Conservation (phyloP, 1,139 yeast species). For the Dujonia santamariae region DNA sequence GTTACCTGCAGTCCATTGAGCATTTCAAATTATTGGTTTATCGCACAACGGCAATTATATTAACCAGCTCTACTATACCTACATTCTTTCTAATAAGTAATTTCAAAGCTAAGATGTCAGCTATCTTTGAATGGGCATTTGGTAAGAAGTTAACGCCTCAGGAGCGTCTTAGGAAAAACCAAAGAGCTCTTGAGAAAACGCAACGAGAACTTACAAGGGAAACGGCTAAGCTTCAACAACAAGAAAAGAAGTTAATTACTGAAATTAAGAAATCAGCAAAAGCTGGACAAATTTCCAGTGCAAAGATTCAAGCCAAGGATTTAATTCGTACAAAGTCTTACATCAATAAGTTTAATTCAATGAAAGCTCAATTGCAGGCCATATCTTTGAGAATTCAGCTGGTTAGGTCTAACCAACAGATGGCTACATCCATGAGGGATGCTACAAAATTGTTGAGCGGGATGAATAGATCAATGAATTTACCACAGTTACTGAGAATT, state of each 20-base stretch:
- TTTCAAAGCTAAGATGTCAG: no score
- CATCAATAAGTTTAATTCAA: slow-evolving; percentile 82
- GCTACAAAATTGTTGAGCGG: slow-evolving; percentile 86
- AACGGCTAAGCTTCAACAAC: slow-evolving; percentile 77
- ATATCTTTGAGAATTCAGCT: slow-evolving; percentile 86
- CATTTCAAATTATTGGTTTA: no score
- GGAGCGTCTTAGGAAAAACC: slow-evolving; percentile 91
- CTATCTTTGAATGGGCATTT: slow-evolving; percentile 89
- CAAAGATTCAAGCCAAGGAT: slow-evolving; percentile 94
- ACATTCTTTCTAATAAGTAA: no score
- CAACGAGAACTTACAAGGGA: slow-evolving; percentile 92
- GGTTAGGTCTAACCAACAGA: slow-evolving; percentile 89
- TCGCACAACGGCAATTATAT: no score
- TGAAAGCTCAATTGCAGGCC: slow-evolving; percentile 95
- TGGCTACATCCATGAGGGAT: slow-evolving; percentile 93
- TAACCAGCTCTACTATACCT: not conserved
- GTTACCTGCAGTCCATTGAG: no score
- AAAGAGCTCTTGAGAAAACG: slow-evolving; percentile 88
- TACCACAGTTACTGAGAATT: slow-evolving; percentile 83
- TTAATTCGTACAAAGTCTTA: slow-evolving; percentile 81
- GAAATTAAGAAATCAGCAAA: slow-evolving; percentile 93
- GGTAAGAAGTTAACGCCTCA: slow-evolving; percentile 94
- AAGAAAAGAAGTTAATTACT: slow-evolving; percentile 79
- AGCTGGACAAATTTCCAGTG: slow-evolving; percentile 82
- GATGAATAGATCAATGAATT: slow-evolving; percentile 86